Conservation (phyloP, 139 green algal species). For the Chlamydomonas sphaeroides region DNA sequence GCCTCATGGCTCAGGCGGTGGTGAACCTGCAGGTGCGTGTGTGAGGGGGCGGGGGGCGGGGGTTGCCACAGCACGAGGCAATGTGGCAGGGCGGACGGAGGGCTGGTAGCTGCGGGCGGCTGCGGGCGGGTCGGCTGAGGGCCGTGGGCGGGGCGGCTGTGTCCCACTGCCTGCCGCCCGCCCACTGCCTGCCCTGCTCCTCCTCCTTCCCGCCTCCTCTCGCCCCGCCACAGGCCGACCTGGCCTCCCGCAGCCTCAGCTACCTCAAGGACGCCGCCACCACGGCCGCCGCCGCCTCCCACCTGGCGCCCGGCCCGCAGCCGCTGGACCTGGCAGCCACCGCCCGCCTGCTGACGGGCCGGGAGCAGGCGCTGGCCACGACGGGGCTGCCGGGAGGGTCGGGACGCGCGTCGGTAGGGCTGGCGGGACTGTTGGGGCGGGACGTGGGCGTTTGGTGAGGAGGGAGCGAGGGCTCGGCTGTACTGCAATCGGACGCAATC, state of each 20-base stretch:
- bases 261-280: not conserved
- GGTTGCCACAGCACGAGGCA: not conserved
- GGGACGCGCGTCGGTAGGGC: too few relatives aligned
- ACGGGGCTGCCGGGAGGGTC: too few relatives aligned
- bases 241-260: slow-evolving; percentile 22
- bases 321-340: slow-evolving; percentile 21
- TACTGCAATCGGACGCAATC: too few relatives aligned
- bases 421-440: too few relatives aligned
- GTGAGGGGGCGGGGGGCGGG: not conserved
- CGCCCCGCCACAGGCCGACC: slow-evolving; percentile 12
- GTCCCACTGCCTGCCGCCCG: not conserved
- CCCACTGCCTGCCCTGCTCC: not conserved
- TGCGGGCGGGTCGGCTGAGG: not conserved
- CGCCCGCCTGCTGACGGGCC: slow-evolving; percentile 2
- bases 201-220: too few relatives aligned
- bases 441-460: too few relatives aligned
- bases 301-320: not conserved
- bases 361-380: not conserved
- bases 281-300: not conserved
- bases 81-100: not conserved
- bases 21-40: slow-evolving; percentile 43
- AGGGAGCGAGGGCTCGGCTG: too few relatives aligned
- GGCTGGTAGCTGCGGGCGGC: not conserved
- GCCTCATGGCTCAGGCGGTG: slow-evolving; percentile 50
- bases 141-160: not conserved